A percentile compares a stretch with the other conserved stretches of the same genome.
Conservation (phyloP, 2,329 filamentous ascomycete genomes). For the Trichoderma pleuroti region DNA sequence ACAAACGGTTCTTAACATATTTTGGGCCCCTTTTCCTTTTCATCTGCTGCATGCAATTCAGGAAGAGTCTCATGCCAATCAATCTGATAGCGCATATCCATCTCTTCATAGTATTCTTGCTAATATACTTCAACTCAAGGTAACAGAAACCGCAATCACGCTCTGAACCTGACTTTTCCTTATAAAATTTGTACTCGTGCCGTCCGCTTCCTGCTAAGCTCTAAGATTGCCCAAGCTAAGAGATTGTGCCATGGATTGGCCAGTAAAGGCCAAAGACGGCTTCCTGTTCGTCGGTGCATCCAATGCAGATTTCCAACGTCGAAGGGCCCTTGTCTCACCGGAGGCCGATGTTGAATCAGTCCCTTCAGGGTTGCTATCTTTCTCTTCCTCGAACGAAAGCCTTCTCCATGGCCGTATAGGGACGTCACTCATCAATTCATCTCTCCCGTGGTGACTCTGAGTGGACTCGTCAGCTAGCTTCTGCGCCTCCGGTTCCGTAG, state of each 20-base stretch:
- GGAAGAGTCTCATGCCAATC: not conserved
- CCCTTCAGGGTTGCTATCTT: not conserved
- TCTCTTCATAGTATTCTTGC: conserved; percentile 11
- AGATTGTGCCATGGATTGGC: not conserved
- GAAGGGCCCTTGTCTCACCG: not conserved
- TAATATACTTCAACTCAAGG: not conserved
- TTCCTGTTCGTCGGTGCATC: not conserved
- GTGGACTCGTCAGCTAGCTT: not conserved
- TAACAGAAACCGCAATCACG: not conserved
- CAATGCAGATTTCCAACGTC: conserved; percentile 17
- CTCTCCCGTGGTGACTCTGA: conserved; percentile 18
- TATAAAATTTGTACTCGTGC: not conserved
- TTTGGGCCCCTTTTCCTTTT: not conserved
- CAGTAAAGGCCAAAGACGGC: not conserved
- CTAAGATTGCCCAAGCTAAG: conserved; percentile 13
- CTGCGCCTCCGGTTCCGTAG: not conserved
- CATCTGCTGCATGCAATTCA: not conserved
- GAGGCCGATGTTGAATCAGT: not conserved
- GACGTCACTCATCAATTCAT: conserved; percentile 22
- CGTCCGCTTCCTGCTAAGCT: not conserved
- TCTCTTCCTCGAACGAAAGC: conserved; percentile 14
- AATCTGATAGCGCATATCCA: not conserved
- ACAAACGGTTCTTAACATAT: not conserved
- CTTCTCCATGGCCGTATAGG: conserved; percentile 26
- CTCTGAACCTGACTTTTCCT: not conserved